Conservation (phyloP, 257 asterid species). For the Rhazya stricta region DNA sequence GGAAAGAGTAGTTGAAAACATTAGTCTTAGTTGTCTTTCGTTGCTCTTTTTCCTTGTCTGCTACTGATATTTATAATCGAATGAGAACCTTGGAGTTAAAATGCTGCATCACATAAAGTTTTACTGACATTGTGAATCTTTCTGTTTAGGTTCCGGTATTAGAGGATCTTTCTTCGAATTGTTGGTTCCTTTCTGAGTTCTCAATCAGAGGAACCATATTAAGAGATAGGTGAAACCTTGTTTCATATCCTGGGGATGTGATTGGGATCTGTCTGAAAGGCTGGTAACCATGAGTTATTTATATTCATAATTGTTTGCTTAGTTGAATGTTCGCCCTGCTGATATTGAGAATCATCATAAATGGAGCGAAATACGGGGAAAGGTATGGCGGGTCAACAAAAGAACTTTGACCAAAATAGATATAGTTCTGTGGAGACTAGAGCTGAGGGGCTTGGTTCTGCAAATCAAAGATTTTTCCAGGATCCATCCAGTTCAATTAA, state of each 20-base stretch:
- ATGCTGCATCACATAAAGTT: background rate
- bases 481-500: conserved; percentile 60
- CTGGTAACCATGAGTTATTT: conserved; percentile 9
- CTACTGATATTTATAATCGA: background rate
- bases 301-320: conserved; percentile 1
- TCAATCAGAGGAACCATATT: conserved; percentile 12
- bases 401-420: conserved; percentile 46
- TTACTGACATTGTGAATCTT: background rate
- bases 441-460: conserved; percentile 50
- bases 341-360: conserved; percentile 10
- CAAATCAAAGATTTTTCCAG: conserved; percentile 48
- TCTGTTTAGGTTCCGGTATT: conserved; percentile 7
- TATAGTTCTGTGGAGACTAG: conserved; percentile 46
- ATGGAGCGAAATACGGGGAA: conserved; percentile 59
- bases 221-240: conserved; percentile 3
- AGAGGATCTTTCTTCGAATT: background rate
- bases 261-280: conserved; percentile 7
- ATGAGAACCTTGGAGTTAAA: background rate
- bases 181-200: conserved; percentile 5
- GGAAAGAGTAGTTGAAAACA: background rate
- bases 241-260: conserved; percentile 12
- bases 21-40: background rate
- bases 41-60: background rate
- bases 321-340: conserved; percentile 11
- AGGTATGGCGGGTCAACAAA: conserved; percentile 44